A percentile compares a stretch with the other conserved stretches of the same genome.
phyloP scores from a whole-genome alignment of 805 yeast species.

The Saccharomycopsis sp. region DNA sequence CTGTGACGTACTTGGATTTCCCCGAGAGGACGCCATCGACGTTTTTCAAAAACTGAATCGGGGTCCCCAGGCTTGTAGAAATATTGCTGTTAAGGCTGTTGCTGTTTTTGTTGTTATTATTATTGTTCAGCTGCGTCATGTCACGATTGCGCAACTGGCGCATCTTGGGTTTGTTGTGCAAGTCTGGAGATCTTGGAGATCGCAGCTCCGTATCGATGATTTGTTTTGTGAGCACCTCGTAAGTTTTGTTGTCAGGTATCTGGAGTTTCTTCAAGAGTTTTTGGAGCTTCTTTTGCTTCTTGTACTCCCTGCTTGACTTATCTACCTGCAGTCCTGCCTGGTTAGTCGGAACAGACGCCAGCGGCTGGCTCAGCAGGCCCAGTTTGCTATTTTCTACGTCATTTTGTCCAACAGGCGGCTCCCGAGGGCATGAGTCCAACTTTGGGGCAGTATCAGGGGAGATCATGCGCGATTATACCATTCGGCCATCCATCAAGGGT shows the following conservation, averaged over 20 bases:
- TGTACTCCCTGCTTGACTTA: not conserved
- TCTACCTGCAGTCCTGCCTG: not conserved
- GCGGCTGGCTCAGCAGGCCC: not conserved
- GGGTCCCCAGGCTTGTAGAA: too few relatives aligned
- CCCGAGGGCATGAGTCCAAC: not conserved
- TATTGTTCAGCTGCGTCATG: not conserved
- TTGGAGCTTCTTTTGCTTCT: conserved; percentile 13
- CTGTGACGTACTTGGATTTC: not conserved
- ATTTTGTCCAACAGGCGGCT: not conserved
- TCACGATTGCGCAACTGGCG: conserved; percentile 21
- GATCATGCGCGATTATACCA: not conserved
- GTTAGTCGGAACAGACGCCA: not conserved
- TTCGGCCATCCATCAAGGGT: too few relatives aligned
- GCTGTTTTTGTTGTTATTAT: not conserved
- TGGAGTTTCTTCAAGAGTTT: conserved; percentile 28
- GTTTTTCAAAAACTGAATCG: too few relatives aligned
- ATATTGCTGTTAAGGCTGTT: not conserved
- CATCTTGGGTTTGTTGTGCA: conserved; percentile 20
- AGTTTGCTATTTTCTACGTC: not conserved
- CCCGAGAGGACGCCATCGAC: too few relatives aligned
- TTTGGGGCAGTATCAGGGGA: not conserved
- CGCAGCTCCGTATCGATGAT: conserved; percentile 25
- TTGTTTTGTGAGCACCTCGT: conserved; percentile 31
- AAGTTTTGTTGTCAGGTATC: conserved; percentile 35
- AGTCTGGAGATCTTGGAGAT: conserved; percentile 12